Conservation (phyloP, 129 eudicot species). For the Dittrichia graveolens region DNA sequence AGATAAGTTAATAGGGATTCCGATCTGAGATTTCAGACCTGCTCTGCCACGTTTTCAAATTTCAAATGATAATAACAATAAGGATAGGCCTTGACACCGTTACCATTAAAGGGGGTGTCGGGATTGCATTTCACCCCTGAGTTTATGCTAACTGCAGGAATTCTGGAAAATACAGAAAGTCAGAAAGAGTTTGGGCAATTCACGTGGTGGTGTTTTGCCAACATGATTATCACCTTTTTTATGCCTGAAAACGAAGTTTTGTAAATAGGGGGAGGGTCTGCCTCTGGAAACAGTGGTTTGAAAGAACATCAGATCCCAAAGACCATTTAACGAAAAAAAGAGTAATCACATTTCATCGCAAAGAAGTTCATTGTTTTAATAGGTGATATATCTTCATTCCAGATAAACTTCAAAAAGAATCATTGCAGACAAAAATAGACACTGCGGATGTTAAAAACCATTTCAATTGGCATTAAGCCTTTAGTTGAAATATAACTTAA, state of each 20-base stretch:
- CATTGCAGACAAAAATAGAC: neutral
- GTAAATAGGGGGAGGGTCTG: no score
- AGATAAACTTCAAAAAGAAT: neutral
- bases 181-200: no score
- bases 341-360: neutral
- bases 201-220: no score
- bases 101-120: neutral
- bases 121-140: neutral
- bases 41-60: slow-evolving; percentile 10
- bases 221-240: no score
- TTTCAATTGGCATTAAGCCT: neutral
- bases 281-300: no score
- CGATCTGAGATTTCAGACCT: neutral
- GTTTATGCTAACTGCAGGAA: no score
- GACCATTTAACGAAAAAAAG: neutral
- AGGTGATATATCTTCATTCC: neutral
- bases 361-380: neutral
- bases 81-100: neutral
- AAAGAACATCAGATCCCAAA: neutral
- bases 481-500: neutral
- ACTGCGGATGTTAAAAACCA: neutral
- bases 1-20: neutral
- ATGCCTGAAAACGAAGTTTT: no score
- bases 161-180: no score
- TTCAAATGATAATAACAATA: slow-evolving; percentile 13